Evolutionary conservation across 2,329 filamentous ascomycete species (phyloP).

Genomic region (Herpotrichia juniperi): DNA sequence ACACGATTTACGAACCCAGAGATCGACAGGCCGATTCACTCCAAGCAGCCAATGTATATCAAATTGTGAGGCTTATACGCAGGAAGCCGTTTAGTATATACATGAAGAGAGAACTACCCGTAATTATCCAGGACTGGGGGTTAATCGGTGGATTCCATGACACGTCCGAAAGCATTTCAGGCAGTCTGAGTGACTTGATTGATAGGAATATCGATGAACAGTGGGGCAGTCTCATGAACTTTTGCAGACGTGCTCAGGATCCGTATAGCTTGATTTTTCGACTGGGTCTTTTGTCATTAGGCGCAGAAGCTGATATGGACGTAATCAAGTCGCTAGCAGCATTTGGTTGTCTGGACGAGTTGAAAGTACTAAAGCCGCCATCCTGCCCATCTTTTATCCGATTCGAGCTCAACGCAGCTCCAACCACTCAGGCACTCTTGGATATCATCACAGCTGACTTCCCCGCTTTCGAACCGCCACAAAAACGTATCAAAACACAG

Average conservation of each 20-base stretch:
- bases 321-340: constrained; percentile 42
- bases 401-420: constrained; percentile 42
- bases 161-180: constrained; percentile 3
- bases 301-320: constrained; percentile 42
- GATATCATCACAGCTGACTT: constrained; percentile 32
- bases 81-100: constrained; percentile 13
- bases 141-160: constrained; percentile 22
- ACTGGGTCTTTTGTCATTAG: constrained; percentile 51
- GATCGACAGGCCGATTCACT: constrained; percentile 12
- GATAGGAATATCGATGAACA: constrained; percentile 38
- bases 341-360: constrained; percentile 47
- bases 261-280: constrained; percentile 51
- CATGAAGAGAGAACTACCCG: constrained; percentile 15
- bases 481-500: background rate
- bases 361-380: constrained; percentile 48
- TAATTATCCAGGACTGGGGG: constrained; percentile 17
- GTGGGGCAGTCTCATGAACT: constrained; percentile 51
- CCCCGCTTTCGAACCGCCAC: constrained; percentile 4
- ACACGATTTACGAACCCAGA: constrained; percentile 16
- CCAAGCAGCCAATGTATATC: constrained; percentile 20
- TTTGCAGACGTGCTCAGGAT: constrained; percentile 37
- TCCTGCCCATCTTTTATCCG: constrained; percentile 27
- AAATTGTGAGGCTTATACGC: constrained; percentile 14
- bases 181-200: constrained; percentile 26
- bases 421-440: constrained; percentile 39